These are phyloP conservation scores for Pseudogymnoascus sp. DNA, from an alignment of 2,329 filamentous ascomycete genomes.

Conservation along the genomic window DNA sequence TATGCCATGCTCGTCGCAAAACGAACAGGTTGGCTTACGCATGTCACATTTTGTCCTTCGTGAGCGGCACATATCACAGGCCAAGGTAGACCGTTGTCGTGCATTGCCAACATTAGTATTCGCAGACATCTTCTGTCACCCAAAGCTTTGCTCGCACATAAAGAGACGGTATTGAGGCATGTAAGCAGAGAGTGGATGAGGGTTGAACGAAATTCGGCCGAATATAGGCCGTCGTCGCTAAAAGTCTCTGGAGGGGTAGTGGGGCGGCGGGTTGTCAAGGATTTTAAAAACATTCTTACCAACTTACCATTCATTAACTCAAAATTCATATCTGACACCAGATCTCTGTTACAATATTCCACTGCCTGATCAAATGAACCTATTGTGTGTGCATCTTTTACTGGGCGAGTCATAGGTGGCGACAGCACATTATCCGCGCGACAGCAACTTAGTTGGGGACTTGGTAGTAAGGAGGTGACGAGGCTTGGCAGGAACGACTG, in stretches of 20 bases:
- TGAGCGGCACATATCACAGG: slow-evolving; percentile 21
- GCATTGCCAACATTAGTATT: not conserved
- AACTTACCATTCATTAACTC: not conserved
- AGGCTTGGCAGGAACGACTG: not conserved
- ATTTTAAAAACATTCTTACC: not conserved
- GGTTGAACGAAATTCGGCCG: not conserved
- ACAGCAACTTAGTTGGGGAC: not conserved
- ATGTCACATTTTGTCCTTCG: slow-evolving; percentile 24
- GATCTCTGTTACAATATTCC: not conserved
- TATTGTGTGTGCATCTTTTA: not conserved
- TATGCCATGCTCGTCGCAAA: slow-evolving; percentile 18
- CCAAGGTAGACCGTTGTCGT: slow-evolving; percentile 14
- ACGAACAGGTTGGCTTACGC: slow-evolving; percentile 19
- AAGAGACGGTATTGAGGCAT: not conserved
- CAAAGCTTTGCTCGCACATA: not conserved
- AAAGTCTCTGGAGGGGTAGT: not conserved
- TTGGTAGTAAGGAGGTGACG: not conserved
- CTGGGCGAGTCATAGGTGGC: not conserved
- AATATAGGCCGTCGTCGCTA: not conserved
- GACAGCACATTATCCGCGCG: not conserved
- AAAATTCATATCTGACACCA: not conserved
- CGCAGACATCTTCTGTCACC: not conserved
- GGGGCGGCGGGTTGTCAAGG: not conserved
- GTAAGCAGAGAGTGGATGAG: not conserved
- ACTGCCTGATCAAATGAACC: not conserved